Base-by-base conservation (phyloP, 2,329 filamentous ascomycete species). In the Botryosphaeria dothidea region DNA sequence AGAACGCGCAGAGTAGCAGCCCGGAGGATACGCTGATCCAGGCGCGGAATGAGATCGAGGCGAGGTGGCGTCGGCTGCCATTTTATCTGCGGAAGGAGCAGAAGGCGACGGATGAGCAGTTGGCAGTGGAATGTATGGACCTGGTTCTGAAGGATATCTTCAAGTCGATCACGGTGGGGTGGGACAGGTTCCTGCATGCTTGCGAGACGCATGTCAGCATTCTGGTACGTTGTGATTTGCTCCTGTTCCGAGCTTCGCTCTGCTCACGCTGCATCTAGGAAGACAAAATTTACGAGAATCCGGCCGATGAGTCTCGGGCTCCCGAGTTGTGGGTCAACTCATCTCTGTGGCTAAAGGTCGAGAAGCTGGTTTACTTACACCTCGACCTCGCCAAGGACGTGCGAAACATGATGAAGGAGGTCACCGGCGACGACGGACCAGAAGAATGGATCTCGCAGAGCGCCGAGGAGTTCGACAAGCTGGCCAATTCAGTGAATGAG, bases 321-420 rank as follows among this genome's bases (percentile, higher is more conserved):
- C 82, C 82, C 1, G 82, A 85, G 66, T 73, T 85, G 7, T 85
- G 83, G 82, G 77, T 74, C 13, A 84, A 84, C 68, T 81, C 80
- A 25, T 79, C 77, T 17, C 68, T 79, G 9, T 85, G 83, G 83
- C 74, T 84, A n/a, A 83, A 82, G 65, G 77, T 83, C 9, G 82
- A 84, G 67, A 83, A 84, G 45, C 71, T 85, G 46, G 78, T 84
- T 69, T 83, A 80, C 70, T 76, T 83, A 13, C 83, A 85, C 66
- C 71, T 77, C 23, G 82, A 84, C 65, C 73, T 82, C 4, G 73
- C 82, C 34, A 79, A 79, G 31, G 82, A 84, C 61, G 79, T 82
- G 76, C 74, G 76, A 25, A 71, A 67, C 29, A 74, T 82, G 64
- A 71, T 84, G 46, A 73, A 74, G 25, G 81, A 82, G 27, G 71